Base-by-base conservation (phyloP, 495 filamentous ascomycete species). In the Podospora pseudocomata region DNA sequence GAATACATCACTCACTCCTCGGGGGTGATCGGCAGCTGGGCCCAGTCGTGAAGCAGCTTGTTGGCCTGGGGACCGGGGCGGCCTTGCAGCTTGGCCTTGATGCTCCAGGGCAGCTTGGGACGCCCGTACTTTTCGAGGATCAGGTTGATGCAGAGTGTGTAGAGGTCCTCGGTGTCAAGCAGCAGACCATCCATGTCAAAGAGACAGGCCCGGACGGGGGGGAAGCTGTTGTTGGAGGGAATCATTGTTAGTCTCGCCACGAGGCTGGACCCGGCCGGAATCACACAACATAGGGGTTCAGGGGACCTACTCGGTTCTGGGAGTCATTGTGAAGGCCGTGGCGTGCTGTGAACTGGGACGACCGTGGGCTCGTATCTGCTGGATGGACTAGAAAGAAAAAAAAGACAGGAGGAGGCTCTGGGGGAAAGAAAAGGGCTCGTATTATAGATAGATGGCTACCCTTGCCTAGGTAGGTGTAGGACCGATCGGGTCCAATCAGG, bases 151-250 rank as follows among this genome's bases (percentile, higher is more conserved):
- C 90, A 90, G 27, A 86, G 76, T 0, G 92, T 95, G 82, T 98
- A 98, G 67, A 90, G 85, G 77, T 99, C 96, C 76, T 99, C 95
- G 18, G 92, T 92, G 79, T 98, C 89, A 70, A 99, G 89, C 20
- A 99, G 85, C 30, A 99, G 89, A 57, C 95, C 95, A 76, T 99
- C 95, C 93, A 99, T 97, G 84, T 99, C 95, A 76, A 99, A 99
- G 67, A 99, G 89, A 80, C 93, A 97, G 67, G 95, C 95, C 66
- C 92, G 87, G 66, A 98, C 86, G 60, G 89, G 89, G 27, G 92
- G 92, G 73, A 89, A 85, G 69, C 89, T 91, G 67, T 39, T 26
- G 30, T 44, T 19, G 71, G 32, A 60, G 20, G 18, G 9, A 5
- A 49, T 49, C 39, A 0, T 49, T 49, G 39, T 49, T 11, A 49